Base-by-base conservation (phyloP, 352 stramenopile species). In the Globisporangium parvum region DNA sequence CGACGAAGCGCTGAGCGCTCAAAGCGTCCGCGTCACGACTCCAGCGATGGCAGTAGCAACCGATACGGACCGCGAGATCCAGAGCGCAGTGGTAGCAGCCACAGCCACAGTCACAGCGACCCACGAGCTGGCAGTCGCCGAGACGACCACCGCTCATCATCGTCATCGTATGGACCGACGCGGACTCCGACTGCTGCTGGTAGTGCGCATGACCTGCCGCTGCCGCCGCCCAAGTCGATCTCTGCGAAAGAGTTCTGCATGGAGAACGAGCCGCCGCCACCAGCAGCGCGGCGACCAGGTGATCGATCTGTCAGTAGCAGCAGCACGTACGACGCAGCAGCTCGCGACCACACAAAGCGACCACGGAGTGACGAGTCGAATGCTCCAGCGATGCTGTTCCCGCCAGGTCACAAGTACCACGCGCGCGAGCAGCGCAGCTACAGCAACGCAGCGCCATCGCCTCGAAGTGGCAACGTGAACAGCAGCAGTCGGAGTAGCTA, bases 221-320 rank as follows among this genome's bases (percentile, higher is more conserved):
- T 18, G 23, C 59, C n/a, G 23, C 41, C 57, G 2, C 64, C 55
- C 24, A 62, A 63, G 49, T 83, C 75, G 18, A 77, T 83, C 47
- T 83, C 69, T 12, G 64, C 74, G 10, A 85, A 83, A 37, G 69
- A 83, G 47, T 81, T 80, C 42, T 81, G 71, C 39, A 67, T 80
- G 57, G 66, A 49, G 21, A 85, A 78, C 55, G 75, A 85, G 47
- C 70, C 70, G 8, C 31, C 28, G 31, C 11, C 57, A 52, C 21
- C 55, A 41, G 0, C 52, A 49, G 11, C 5, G 20, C 24, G 37
- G 15, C 8, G 57, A 1, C 44, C 23, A 31, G n/a, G 31, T 8
- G 31, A 37, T 40, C 26, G 12, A 47, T 12, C 24, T 26, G 33
- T 8, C 15, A 37, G 8, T 23, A 42, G 26, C 10, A 51, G 40